Percentiles rank a stretch among this genome's conserved stretches.
Evolutionary conservation across 345 rosid genomes (phyloP).

Genomic region (Microcos paniculata): DNA sequence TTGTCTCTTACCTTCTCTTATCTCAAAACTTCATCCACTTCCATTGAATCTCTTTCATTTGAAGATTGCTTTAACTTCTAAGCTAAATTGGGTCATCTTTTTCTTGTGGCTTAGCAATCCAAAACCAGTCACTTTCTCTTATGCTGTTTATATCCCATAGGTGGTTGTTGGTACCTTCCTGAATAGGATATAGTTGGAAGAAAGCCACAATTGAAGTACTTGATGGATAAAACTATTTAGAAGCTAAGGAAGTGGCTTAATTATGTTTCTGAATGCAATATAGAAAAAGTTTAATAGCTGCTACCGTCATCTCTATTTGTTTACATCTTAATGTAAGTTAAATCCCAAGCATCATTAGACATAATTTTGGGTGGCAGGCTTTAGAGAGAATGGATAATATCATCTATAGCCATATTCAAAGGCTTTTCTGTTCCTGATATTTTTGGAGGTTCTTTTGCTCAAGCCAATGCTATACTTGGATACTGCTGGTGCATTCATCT

Average conservation of each 20-base stretch:
- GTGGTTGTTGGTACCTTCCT: background rate
- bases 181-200: background rate
- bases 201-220: background rate
- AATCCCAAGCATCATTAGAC: background rate
- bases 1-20: conserved; percentile 6
- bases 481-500: background rate
- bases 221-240: background rate
- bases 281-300: background rate
- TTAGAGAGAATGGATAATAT: background rate
- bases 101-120: background rate
- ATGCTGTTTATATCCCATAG: background rate
- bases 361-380: background rate
- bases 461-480: background rate
- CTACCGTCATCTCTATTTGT: background rate
- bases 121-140: background rate
- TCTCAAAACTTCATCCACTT: background rate
- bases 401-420: conserved; percentile 1
- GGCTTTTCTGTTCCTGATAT: background rate
- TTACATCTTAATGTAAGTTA: background rate
- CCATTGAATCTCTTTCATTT: background rate
- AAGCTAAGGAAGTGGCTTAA: background rate
- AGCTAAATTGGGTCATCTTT: background rate
- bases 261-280: background rate
- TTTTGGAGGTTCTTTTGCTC: conserved; percentile 5
- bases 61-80: conserved; percentile 8